These are phyloP conservation scores for Rhizophora apiculata DNA, from an alignment of 345 rosid species.

Conservation along the genomic window DNA sequence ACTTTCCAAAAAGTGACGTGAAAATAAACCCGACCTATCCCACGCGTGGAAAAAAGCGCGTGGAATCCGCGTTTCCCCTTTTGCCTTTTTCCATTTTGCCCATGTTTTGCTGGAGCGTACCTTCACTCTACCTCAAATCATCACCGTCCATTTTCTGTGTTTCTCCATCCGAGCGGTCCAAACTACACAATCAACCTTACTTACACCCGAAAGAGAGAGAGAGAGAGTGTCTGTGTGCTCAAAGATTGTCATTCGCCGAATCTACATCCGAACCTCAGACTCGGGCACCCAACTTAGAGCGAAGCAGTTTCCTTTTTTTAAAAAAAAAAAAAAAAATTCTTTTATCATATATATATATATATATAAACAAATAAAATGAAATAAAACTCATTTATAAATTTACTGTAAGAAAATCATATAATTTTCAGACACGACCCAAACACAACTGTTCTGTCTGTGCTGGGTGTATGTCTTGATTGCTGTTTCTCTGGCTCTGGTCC, in stretches of 20 bases:
- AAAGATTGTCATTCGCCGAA: constrained; percentile 10
- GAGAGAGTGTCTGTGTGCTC: background rate
- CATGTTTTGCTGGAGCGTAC: constrained; percentile 9
- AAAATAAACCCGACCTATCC: background rate
- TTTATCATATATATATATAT: background rate
- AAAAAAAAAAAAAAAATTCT: background rate
- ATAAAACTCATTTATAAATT: background rate
- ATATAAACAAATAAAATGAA: background rate
- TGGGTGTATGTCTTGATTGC: constrained; percentile 2
- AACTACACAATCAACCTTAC: background rate
- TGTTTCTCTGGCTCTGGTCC: constrained; percentile 4
- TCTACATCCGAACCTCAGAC: constrained; percentile 31
- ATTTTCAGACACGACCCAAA: constrained; percentile 10
- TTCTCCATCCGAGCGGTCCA: constrained; percentile 16
- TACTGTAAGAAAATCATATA: too few species aligned
- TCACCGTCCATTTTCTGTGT: constrained; percentile 2
- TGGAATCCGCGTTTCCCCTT: constrained; percentile 21
- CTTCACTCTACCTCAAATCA: constrained; percentile 10
- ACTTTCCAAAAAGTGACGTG: background rate
- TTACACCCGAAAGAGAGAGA: background rate
- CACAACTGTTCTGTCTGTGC: background rate
- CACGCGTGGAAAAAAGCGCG: constrained; percentile 48
- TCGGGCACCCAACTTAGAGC: constrained; percentile 8
- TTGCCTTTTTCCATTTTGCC: constrained; percentile 16
- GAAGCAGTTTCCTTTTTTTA: background rate